Conservation (phyloP, 208 protist species). For the Trypanosoma melophagium region DNA sequence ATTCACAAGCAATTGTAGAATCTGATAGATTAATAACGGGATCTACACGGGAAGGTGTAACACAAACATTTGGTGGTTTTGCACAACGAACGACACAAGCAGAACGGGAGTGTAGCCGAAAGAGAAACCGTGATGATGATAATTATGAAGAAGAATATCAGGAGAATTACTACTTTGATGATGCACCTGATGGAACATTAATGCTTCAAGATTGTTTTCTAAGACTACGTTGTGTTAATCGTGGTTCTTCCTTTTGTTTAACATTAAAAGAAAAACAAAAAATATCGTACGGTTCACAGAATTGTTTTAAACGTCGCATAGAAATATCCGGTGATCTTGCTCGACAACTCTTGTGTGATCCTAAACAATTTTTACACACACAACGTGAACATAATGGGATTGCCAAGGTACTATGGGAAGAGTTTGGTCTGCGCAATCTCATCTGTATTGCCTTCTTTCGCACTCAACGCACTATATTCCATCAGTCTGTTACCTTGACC, state of each 20-base stretch:
- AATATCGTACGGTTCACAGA: constrained; percentile 43
- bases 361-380: constrained; percentile 48
- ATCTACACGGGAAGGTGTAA: not conserved
- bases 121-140: too few species aligned
- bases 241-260: constrained; percentile 37
- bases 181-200: constrained; percentile 44
- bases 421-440: constrained; percentile 51
- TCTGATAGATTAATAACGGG: too few species aligned
- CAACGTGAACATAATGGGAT: constrained; percentile 48
- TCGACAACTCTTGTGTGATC: constrained; percentile 40
- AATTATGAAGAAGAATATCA: constrained; percentile 42
- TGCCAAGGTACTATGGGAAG: constrained; percentile 46
- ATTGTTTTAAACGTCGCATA: constrained; percentile 32
- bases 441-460: constrained; percentile 45
- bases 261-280: constrained; percentile 61
- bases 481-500: not conserved
- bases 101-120: too few species aligned
- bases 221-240: constrained; percentile 50
- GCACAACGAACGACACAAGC: too few species aligned
- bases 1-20: too few species aligned
- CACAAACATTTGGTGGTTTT: not conserved
- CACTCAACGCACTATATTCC: constrained; percentile 37
- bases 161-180: constrained; percentile 77
- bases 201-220: constrained; percentile 36
- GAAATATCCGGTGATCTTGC: constrained; percentile 57